Conservation (phyloP, 495 filamentous ascomycete genomes). For the Daldinia childiae region DNA sequence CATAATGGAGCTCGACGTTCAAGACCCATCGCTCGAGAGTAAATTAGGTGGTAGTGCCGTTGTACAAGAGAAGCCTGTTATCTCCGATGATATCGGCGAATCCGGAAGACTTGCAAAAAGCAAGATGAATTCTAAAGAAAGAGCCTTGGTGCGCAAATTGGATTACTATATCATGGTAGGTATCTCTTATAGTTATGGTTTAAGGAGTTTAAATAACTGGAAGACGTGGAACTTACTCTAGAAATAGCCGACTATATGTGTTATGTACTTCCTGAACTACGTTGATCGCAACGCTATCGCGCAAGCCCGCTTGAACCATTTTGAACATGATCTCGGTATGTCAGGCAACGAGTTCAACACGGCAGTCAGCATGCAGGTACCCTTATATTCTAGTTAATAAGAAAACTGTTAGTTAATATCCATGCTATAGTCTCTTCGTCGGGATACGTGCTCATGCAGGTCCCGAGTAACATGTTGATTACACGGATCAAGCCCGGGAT, state of each 20-base stretch:
- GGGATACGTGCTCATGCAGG: constrained; percentile 57
- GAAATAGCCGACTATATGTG: constrained; percentile 54
- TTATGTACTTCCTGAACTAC: constrained; percentile 63
- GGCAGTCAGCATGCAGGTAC: constrained; percentile 52
- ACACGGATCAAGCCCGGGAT: constrained; percentile 50
- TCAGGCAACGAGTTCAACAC: constrained; percentile 59
- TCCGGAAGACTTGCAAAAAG: not conserved
- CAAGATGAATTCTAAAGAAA: constrained; percentile 56
- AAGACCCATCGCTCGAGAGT: not conserved
- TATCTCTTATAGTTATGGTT: not conserved
- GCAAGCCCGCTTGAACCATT: constrained; percentile 54
- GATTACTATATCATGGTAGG: constrained; percentile 58
- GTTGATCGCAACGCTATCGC: constrained; percentile 60
- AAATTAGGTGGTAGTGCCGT: constrained; percentile 2
- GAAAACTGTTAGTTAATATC: not conserved
- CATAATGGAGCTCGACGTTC: constrained; percentile 9
- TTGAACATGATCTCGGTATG: constrained; percentile 59
- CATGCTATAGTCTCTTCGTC: constrained; percentile 50
- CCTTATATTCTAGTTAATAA: not conserved
- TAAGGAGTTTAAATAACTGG: too few relatives aligned
- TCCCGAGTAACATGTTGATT: constrained; percentile 55
- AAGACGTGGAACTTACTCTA: constrained; percentile 4
- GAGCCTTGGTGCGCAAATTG: constrained; percentile 58
- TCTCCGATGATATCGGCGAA: not conserved
- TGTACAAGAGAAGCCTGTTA: not conserved